phyloP scores from a whole-genome alignment of 129 eudicot species.

The Arctium minus region DNA sequence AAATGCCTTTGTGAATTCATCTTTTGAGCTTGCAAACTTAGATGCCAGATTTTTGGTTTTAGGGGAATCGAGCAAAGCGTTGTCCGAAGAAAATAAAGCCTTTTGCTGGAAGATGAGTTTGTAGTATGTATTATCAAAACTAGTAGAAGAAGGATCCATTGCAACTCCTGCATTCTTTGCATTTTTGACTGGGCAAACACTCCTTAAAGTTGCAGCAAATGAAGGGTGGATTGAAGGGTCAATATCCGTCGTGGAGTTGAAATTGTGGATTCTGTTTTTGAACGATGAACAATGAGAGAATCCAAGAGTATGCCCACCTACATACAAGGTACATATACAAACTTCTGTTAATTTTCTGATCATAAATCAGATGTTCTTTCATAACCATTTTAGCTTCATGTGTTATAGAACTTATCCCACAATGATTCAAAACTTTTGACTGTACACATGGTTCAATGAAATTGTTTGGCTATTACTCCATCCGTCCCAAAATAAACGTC shows the following conservation, averaged over 20 bases:
- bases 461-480: too few species aligned
- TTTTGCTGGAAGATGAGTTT: constrained; percentile 63
- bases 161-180: constrained; percentile 62
- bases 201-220: constrained; percentile 55
- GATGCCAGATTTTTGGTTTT: constrained; percentile 53
- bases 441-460: too few species aligned
- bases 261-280: constrained; percentile 62
- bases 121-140: constrained; percentile 69
- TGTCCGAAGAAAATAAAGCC: constrained; percentile 66
- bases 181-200: constrained; percentile 45
- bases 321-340: background rate
- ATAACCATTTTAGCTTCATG: constrained; percentile 3
- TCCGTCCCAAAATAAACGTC: too few species aligned
- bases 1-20: constrained; percentile 61
- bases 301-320: constrained; percentile 89
- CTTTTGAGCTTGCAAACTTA: constrained; percentile 54
- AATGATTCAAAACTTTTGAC: too few species aligned
- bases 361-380: background rate
- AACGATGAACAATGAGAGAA: constrained; percentile 88
- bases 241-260: constrained; percentile 56
- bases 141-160: constrained; percentile 78
- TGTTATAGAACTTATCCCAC: background rate
- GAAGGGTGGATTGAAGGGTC: constrained; percentile 70
- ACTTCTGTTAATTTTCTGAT: constrained; percentile 12
- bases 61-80: constrained; percentile 60